phyloP scores from a whole-genome alignment of 2,329 filamentous ascomycete genomes.

The Colletotrichum tropicale region DNA sequence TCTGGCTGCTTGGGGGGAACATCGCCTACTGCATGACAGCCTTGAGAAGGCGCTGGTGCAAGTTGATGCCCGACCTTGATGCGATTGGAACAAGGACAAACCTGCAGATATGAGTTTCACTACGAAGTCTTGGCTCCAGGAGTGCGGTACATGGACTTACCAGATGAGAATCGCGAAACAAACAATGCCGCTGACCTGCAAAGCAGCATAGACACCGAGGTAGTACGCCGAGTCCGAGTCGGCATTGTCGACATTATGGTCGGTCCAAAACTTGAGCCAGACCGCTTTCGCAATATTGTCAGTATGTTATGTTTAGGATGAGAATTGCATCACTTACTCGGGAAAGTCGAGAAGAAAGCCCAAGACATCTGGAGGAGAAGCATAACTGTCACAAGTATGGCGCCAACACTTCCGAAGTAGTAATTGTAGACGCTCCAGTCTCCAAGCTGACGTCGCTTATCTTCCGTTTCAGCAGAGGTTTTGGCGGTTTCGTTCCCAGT shows the following conservation, averaged over 20 bases:
- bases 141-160: background rate
- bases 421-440: slow-evolving; percentile 33
- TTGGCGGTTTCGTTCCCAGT: background rate
- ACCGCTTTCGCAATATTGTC: slow-evolving; percentile 13
- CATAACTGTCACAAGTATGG: slow-evolving; percentile 14
- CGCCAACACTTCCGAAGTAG: slow-evolving; percentile 24
- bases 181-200: slow-evolving; percentile 1
- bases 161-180: slow-evolving; percentile 17
- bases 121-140: background rate
- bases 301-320: background rate
- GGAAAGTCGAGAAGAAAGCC: slow-evolving; percentile 26
- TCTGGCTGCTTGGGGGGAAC: background rate
- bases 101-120: background rate
- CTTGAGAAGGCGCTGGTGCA: slow-evolving; percentile 13
- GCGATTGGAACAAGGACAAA: slow-evolving; percentile 13
- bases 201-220: slow-evolving; percentile 24
- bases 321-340: background rate
- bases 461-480: background rate
- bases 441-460: slow-evolving; percentile 26
- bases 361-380: slow-evolving; percentile 21
- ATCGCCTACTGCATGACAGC: slow-evolving; percentile 11
- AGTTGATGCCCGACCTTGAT: slow-evolving; percentile 9
- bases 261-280: slow-evolving; percentile 34
- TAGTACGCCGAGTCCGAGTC: slow-evolving; percentile 23
- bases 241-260: slow-evolving; percentile 12